A percentile compares a stretch with the other conserved stretches of the same genome.
Evolutionary conservation across 352 stramenopile genomes (phyloP).

Genomic region (Phytophthora cryptogea): DNA sequence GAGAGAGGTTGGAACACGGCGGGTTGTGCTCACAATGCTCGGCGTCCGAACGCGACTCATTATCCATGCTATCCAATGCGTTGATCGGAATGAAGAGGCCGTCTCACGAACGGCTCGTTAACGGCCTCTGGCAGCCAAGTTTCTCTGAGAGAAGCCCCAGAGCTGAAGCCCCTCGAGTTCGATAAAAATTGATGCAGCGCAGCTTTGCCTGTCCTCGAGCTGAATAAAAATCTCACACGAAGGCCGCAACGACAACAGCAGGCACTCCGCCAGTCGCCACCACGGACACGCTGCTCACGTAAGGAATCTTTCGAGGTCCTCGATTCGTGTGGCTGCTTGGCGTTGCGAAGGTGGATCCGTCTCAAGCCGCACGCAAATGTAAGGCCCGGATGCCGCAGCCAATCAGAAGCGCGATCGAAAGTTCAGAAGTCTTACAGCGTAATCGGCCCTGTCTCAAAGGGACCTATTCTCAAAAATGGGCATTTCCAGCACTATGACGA

Average conservation of each 20-base stretch:
- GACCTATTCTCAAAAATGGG: slow-evolving; percentile 3
- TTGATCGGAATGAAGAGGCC: not conserved
- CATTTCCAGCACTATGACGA: not conserved
- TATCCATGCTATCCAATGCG: not conserved
- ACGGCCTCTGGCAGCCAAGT: not conserved
- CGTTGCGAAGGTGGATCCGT: too few species aligned
- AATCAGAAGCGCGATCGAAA: slow-evolving; percentile 15
- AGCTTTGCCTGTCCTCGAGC: too few species aligned
- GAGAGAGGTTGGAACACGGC: slow-evolving; percentile 8
- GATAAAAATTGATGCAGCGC: too few species aligned
- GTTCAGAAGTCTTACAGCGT: slow-evolving; percentile 23
- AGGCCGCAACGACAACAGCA: too few species aligned
- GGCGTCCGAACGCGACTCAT: not conserved
- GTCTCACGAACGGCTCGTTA: not conserved
- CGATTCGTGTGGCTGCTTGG: too few species aligned
- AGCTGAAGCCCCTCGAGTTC: too few species aligned
- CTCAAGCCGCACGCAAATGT: too few species aligned
- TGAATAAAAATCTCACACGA: too few species aligned
- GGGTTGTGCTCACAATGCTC: slow-evolving; percentile 1
- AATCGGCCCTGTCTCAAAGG: slow-evolving; percentile 22
- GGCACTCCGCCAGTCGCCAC: too few species aligned
- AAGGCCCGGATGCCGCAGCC: not conserved
- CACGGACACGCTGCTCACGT: too few species aligned
- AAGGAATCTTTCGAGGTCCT: too few species aligned
- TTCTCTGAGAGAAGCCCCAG: too few species aligned